Evolutionary conservation across 129 eudicot genomes (phyloP).

Genomic region (Erigeron canadensis): DNA sequence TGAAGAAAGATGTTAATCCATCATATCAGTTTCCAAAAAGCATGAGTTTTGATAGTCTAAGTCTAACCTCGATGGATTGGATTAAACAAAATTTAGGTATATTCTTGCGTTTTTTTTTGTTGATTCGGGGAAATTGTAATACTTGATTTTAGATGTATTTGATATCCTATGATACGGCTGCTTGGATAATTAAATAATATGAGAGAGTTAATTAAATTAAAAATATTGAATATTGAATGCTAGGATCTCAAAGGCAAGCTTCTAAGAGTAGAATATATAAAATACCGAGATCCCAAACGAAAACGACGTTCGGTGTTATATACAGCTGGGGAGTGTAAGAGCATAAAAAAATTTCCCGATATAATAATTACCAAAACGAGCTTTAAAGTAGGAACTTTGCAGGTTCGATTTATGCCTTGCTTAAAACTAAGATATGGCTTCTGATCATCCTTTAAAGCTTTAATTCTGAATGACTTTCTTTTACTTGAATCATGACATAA

Average conservation of each 20-base stretch:
- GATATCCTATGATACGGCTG: no score
- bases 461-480: conserved; percentile 64
- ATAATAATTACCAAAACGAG: conserved; percentile 57
- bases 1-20: no score
- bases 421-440: conserved; percentile 47
- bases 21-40: no score
- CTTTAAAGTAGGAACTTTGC: conserved; percentile 64
- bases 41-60: no score
- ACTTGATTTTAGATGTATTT: no score
- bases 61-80: no score
- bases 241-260: conserved; percentile 16
- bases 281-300: conserved; percentile 52
- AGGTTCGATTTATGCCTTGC: conserved; percentile 53
- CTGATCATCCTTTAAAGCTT: conserved; percentile 62
- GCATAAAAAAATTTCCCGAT: conserved; percentile 65
- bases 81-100: no score
- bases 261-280: conserved; percentile 11
- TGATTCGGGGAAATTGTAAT: no score
- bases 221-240: background rate
- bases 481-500: conserved; percentile 67
- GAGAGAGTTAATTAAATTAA: background rate
- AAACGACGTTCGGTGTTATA: conserved; percentile 62
- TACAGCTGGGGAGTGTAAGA: conserved; percentile 77
- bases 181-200: no score
- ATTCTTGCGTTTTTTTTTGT: no score